Evolutionary conservation across 2,329 filamentous ascomycete species (phyloP).

Genomic region (Aureobasidium lini): DNA sequence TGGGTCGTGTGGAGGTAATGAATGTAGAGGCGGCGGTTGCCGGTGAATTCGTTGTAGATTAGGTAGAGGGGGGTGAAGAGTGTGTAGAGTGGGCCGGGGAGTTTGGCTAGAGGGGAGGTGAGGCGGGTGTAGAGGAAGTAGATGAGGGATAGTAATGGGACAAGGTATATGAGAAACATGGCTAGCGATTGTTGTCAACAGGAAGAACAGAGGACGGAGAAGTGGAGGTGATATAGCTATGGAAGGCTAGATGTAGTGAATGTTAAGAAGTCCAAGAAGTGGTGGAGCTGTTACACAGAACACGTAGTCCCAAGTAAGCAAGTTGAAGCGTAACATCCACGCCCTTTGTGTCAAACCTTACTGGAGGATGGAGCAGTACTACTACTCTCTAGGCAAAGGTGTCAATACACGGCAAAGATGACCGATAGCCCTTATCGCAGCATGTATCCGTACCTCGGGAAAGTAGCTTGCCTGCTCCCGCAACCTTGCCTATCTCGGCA

Average conservation of each 20-base stretch:
- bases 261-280: not conserved
- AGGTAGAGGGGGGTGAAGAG: slow-evolving; percentile 24
- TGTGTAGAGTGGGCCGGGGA: slow-evolving; percentile 25
- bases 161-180: slow-evolving; percentile 5
- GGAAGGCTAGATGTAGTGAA: too few species aligned
- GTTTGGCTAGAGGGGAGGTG: slow-evolving; percentile 19
- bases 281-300: not conserved
- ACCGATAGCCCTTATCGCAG: too few species aligned
- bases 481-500: too few species aligned
- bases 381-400: too few species aligned
- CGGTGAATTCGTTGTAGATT: slow-evolving; percentile 30
- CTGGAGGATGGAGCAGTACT: not conserved
- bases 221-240: not conserved
- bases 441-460: too few species aligned
- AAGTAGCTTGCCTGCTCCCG: too few species aligned
- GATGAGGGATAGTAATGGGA: not conserved
- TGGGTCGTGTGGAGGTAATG: slow-evolving; percentile 29
- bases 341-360: too few species aligned
- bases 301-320: not conserved
- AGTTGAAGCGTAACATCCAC: not conserved
- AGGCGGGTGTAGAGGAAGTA: slow-evolving; percentile 10
- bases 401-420: too few species aligned
- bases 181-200: not conserved
- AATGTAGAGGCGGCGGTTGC: slow-evolving; percentile 33
- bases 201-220: not conserved